Base-by-base conservation (phyloP, 2,329 filamentous ascomycete species). In the Parastagonospora nodorum region DNA sequence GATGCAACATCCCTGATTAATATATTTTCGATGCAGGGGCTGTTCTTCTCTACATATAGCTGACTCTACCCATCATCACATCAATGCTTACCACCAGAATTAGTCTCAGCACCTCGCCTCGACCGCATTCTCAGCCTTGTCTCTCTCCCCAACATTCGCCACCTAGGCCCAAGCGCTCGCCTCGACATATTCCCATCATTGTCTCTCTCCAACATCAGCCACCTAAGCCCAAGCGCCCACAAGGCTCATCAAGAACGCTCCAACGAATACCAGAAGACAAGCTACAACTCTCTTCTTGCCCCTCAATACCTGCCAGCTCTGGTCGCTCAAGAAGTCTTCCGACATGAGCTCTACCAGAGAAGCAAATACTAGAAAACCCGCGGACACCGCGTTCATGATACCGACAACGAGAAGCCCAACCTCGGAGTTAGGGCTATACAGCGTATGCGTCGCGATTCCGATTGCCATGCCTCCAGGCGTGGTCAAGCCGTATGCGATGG, bases 381-480 rank as follows among this genome's bases (percentile, higher is more conserved):
- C 87, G 8, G 88, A 92, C 44, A 95, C 88, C 33, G 89, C 90
- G 65, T 96, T 95, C 82, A 93, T 94, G 67, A 92, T 84, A 7
- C 91, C 91, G 5, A 95, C 90, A 76, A 93, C 88, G 24, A 95
- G 76, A 41, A 95, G 75, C 0, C 91, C 90, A 0, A 85, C 84
- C 66, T 90, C 83, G 63, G 88, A 90, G 62, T 84, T 82, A 1
- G 91, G 90, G 58, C 92, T 89, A 73, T 95, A 95, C 57, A 94
- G 76, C 31, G 85, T 86, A 72, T 94, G 89, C 15, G 93, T 82
- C 4, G 88, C 76, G 9, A 96, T 78, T 0, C 91, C 91, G 48
- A 95, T 89, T 1, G 89, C 90, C 69, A 95, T 90, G 8, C 91
- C 91, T 14, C 94, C 78, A 0, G 91, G 91, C 0, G 91, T 95